A percentile compares a stretch with the other conserved stretches of the same genome.
Conservation (phyloP, 257 asterid genomes). For the Rubia yunnanensis region DNA sequence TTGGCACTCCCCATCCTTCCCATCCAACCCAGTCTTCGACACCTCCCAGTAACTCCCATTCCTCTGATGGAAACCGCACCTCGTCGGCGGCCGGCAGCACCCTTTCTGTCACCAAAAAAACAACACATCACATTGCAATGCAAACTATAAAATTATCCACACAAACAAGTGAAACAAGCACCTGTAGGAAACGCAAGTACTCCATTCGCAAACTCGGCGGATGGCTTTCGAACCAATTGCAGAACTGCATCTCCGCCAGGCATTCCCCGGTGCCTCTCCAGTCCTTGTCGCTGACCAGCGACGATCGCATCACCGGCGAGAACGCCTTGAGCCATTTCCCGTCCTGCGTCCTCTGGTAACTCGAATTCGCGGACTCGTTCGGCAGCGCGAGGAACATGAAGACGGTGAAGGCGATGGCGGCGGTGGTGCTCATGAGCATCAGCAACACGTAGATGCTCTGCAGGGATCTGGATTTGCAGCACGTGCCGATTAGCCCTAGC, state of each 20-base stretch:
- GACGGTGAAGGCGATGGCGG: neutral
- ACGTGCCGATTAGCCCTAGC: conserved; percentile 14
- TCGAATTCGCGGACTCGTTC: conserved; percentile 8
- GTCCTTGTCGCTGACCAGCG: conserved; percentile 13
- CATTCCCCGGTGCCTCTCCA: conserved; percentile 13
- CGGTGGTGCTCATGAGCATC: conserved; percentile 10
- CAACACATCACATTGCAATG: neutral
- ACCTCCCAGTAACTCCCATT: conserved; percentile 14
- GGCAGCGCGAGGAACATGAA: conserved; percentile 17
- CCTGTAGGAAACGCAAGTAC: conserved; percentile 17
- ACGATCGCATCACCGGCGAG: conserved; percentile 14
- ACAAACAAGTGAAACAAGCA: neutral
- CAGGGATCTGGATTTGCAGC: conserved; percentile 11
- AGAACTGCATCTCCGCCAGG: conserved; percentile 5
- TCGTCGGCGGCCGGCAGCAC: conserved; percentile 24
- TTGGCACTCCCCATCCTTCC: conserved; percentile 14
- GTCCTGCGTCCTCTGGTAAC: conserved; percentile 2
- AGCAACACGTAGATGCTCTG: conserved; percentile 11
- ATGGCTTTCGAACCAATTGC: conserved; percentile 11
- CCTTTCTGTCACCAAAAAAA: conserved; percentile 13
- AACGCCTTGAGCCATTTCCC: conserved; percentile 21
- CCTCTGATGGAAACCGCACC: conserved; percentile 13
- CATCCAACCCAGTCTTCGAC: conserved; percentile 5
- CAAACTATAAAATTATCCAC: neutral
- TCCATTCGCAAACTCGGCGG: conserved; percentile 3